Base-by-base conservation (phyloP, 768 basidiomycete species). In the Royoungia palumana region DNA sequence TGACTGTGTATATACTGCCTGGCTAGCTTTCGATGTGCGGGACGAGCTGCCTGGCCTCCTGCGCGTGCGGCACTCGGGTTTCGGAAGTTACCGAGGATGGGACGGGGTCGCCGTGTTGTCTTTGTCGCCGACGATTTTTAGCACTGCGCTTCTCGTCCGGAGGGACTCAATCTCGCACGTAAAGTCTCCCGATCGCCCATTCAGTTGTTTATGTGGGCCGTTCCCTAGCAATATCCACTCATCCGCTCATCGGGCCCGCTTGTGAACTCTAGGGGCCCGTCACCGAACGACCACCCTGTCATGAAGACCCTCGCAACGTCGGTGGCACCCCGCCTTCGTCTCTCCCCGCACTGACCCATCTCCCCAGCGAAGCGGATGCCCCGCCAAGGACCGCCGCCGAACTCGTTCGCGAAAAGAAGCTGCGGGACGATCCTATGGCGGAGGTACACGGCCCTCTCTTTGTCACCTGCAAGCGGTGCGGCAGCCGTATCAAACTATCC, bases 401-500 rank as follows among this genome's bases (percentile, higher is more conserved):
- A 61, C 71, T 68, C 43, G 68, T 70, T 12, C 72, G 81, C 47
- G 78, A 82, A 67, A 72, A 72, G 63, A 71, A 67, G 47, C 66
- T 84, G 48, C 68, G 76, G 44, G 72, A 71, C 35, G 82, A 83
- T 60, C 72, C 77, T 19, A 73, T 80, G 64, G 80, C 72, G 24
- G 70, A 72, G 20, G 74, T 83, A 14, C 67, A 79, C 41, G 71
- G 71, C 17, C 78, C 79, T 6, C 69, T 74, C 22, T 72, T 71
- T 44, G 79, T 83, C 43, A 69, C 72, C 46, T 86, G 84, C 68
- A 70, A 68, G 52, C 73, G 74, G 44, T 87, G 85, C 64, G 70
- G 73, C 32, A 66, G 58, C 24, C 67, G 70, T 13, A 85, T 87
- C 66, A 84, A 84, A 62, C 77, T 87, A 22, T 86, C 84, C 14